phyloP scores from a whole-genome alignment of 345 rosid genomes.

The Alliaria petiolata region DNA sequence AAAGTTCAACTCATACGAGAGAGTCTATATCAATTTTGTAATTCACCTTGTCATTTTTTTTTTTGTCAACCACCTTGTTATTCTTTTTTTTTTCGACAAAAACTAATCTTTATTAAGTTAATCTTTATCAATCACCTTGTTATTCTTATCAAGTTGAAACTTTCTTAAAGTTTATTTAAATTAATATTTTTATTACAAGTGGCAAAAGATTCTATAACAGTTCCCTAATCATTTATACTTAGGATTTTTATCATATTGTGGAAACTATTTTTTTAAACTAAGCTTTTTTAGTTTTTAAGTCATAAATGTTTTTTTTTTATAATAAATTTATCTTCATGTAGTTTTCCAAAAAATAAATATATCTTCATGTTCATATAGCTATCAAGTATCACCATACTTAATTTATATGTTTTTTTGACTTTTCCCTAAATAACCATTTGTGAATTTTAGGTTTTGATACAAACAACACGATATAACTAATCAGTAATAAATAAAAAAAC shows the following conservation, averaged over 20 bases:
- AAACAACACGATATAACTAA: constrained; percentile 12
- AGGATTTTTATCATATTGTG: neutral
- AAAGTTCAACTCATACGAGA: neutral
- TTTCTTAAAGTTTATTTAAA: neutral
- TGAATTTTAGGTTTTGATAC: neutral
- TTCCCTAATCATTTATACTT: neutral
- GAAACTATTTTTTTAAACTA: neutral
- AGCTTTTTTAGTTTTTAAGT: neutral
- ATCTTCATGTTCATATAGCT: neutral
- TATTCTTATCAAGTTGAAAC: constrained; percentile 8
- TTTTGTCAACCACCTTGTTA: neutral
- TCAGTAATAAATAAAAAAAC: too few relatives aligned
- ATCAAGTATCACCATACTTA: neutral
- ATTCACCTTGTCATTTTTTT: neutral
- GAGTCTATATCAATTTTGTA: neutral
- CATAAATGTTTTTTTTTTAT: too few relatives aligned
- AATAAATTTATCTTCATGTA: too few relatives aligned
- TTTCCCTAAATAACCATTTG: too few relatives aligned
- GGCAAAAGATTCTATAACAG: constrained; percentile 2
- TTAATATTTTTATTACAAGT: neutral
- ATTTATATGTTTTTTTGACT: too few relatives aligned
- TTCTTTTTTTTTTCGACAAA: too few relatives aligned
- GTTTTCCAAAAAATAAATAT: too few relatives aligned
- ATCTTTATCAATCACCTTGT: too few relatives aligned
- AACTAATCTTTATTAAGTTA: too few relatives aligned